A percentile compares a stretch with the other conserved stretches of the same genome.
phyloP scores from a whole-genome alignment of 352 stramenopile species.

The Globisporangium apiculatum region DNA sequence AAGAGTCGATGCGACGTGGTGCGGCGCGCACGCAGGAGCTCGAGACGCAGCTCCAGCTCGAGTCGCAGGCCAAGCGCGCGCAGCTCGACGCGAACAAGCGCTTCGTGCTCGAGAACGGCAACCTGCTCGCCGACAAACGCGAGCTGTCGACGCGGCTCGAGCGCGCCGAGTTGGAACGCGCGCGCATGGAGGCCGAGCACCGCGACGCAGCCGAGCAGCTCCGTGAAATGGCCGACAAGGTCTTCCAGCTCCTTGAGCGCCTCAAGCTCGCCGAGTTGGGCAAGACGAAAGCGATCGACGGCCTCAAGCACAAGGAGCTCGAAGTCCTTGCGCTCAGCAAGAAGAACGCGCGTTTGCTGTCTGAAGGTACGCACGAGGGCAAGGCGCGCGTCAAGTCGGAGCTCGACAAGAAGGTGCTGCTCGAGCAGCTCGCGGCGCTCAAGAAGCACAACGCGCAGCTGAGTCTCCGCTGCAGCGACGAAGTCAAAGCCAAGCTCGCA shows the following conservation, averaged over 20 bases:
- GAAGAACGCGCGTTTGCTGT: conserved; percentile 90
- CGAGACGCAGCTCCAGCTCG: conserved; percentile 93
- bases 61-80: conserved; percentile 88
- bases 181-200: conserved; percentile 94
- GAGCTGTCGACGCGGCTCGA: conserved; percentile 84
- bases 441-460: conserved; percentile 95
- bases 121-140: conserved; percentile 63
- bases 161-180: conserved; percentile 88
- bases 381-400: conserved; percentile 92
- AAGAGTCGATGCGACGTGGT: conserved; percentile 89
- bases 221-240: conserved; percentile 95
- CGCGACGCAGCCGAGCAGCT: conserved; percentile 93
- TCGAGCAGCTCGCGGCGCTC: conserved; percentile 91
- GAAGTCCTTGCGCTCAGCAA: conserved; percentile 93
- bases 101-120: conserved; percentile 81
- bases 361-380: conserved; percentile 91
- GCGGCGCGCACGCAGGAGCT: conserved; percentile 89
- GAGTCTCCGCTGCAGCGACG: conserved; percentile 87
- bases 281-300: conserved; percentile 95
- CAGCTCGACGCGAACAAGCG: conserved; percentile 92
- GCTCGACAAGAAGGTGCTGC: conserved; percentile 90
- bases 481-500: conserved; percentile 91
- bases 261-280: conserved; percentile 94
- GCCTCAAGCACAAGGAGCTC: conserved; percentile 91
- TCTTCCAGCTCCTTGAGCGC: conserved; percentile 94